Base-by-base conservation (phyloP, 768 basidiomycete species). In the Leccinum boreale region DNA sequence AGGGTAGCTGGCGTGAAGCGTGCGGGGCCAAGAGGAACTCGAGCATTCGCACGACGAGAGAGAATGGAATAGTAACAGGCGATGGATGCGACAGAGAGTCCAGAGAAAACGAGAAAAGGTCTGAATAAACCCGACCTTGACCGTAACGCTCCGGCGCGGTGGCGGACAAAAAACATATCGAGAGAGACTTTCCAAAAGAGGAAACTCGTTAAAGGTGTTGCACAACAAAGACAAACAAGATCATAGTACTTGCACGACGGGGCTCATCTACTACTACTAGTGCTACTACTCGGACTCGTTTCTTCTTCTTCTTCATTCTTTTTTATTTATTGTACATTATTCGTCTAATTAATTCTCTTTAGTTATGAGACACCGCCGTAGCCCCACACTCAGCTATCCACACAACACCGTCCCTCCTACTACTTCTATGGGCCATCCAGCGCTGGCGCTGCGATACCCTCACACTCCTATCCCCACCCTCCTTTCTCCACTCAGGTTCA, bases 1-100 rank as follows among this genome's bases (percentile, higher is more conserved):
- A 93, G 74, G 5, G 79, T 83, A 3, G 83, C 79, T 21, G 83
- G 81, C 0, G 85, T 85, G 65, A 91, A 86, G 59, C 60, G 58
- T 48, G 71, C 74, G 2, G 82, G 76, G 11, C 78, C 77, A 8
- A 84, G 65, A n/a, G 77, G 72, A 21, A 63, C n/a, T 44, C n/a
- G 73, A 7, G 78, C 80, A 21, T 83, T 78, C 35, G 78, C 75
- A 35, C 72, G 73, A 10, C 78, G 74, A 5, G 81, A 79, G 2
- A 82, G 79, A 60, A 81, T 75, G 58, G 85, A 75, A 55, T 85
- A 75, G 64, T 83, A 89, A 19, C 77, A 67, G 0, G 83, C 68
- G 0, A 81, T 75, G 33, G 77, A 65, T 4, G 78, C 74, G 31
- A 73, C 69, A 0, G 77, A 77, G 31, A 79, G 69, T 11, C 77